Percentiles rank a stretch among this genome's conserved stretches.
phyloP scores from a whole-genome alignment of 2,329 filamentous ascomycete genomes.

The Xylariaceae sp. region DNA sequence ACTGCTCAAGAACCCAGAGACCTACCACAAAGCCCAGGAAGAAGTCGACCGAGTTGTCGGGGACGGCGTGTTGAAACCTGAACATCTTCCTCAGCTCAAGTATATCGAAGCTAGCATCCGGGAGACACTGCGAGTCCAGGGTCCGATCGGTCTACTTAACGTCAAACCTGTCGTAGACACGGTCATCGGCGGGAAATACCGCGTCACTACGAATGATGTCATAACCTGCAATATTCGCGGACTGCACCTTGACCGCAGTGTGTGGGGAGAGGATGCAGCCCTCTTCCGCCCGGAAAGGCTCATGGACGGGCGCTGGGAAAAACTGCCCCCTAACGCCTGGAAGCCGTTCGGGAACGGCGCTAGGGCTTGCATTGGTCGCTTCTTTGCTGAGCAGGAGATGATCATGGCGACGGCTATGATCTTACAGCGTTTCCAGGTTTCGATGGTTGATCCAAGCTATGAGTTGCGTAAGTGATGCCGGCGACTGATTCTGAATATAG shows the following conservation, averaged over 20 bases:
- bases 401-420: constrained; percentile 60
- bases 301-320: constrained; percentile 57
- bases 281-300: constrained; percentile 68
- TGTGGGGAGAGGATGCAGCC: constrained; percentile 62
- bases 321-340: constrained; percentile 49
- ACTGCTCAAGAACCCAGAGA: constrained; percentile 56
- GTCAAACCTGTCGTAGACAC: constrained; percentile 49
- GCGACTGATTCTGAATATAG: background rate
- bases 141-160: constrained; percentile 57
- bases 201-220: constrained; percentile 51
- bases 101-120: constrained; percentile 62
- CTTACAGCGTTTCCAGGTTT: constrained; percentile 74
- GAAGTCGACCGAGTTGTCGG: constrained; percentile 61
- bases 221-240: constrained; percentile 54
- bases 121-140: constrained; percentile 47
- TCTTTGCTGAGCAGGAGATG: constrained; percentile 62
- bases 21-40: constrained; percentile 54
- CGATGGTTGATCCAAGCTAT: constrained; percentile 66
- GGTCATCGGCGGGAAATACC: constrained; percentile 60
- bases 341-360: constrained; percentile 63
- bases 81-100: constrained; percentile 57
- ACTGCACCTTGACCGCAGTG: constrained; percentile 60
- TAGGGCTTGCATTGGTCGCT: constrained; percentile 58
- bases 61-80: constrained; percentile 49
- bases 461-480: constrained; percentile 46